phyloP scores from a whole-genome alignment of 805 yeast genomes.

The Ogataea neopini region DNA sequence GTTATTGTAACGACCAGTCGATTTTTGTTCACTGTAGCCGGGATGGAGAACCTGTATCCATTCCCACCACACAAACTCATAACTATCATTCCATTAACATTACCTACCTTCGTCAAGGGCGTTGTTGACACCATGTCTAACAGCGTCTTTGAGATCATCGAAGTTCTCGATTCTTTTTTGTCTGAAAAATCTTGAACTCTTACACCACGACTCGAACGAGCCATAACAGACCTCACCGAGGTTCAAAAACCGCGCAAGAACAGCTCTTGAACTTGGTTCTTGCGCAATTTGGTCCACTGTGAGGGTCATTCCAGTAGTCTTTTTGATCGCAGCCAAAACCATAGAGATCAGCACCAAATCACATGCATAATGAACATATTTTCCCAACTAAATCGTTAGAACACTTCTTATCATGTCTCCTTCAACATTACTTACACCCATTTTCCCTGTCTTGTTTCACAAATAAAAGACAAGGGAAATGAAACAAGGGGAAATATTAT shows the following conservation, averaged over 20 bases:
- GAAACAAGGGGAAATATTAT: no score
- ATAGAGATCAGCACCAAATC: constrained; percentile 81
- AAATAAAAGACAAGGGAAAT: no score
- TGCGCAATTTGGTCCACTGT: constrained; percentile 39
- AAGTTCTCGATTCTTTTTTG: constrained; percentile 31
- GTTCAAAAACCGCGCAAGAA: constrained; percentile 50
- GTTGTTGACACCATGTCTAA: constrained; percentile 33
- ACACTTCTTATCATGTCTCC: neutral
- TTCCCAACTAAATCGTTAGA: constrained; percentile 49
- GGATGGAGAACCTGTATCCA: neutral
- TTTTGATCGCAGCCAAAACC: constrained; percentile 80
- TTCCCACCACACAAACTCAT: neutral
- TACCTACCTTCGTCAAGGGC: constrained; percentile 23
- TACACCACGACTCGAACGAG: constrained; percentile 45
- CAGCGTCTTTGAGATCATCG: constrained; percentile 32
- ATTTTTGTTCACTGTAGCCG: constrained; percentile 1
- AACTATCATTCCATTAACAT: neutral
- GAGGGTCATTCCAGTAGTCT: constrained; percentile 68
- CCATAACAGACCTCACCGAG: constrained; percentile 66
- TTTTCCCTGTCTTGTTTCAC: neutral
- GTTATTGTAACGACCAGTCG: neutral
- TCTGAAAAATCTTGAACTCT: constrained; percentile 51
- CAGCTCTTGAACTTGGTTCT: constrained; percentile 43
- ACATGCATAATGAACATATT: constrained; percentile 66
- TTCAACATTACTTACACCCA: neutral